A percentile compares a stretch with the other conserved stretches of the same genome.
These are phyloP conservation scores for Verticillium tricorpus DNA, from an alignment of 2,329 filamentous ascomycete species.

Conservation along the genomic window DNA sequence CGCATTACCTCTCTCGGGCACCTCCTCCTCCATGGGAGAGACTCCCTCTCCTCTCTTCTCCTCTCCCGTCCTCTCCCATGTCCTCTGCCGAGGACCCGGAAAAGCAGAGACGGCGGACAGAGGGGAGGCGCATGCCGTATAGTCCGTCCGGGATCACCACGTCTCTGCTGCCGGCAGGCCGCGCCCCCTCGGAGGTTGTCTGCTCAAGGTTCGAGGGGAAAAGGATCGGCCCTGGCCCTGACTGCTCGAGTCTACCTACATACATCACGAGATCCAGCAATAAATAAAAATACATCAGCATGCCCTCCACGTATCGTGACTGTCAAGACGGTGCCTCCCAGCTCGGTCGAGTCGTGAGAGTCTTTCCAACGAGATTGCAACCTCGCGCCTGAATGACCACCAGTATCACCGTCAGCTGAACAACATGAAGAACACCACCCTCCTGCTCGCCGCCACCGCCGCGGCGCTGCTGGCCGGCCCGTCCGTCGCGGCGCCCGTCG, in stretches of 20 bases:
- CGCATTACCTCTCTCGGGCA: not conserved
- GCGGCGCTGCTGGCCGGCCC: conserved; percentile 1
- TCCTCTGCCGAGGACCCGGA: not conserved
- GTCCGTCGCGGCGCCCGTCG: not conserved
- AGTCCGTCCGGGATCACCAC: not conserved
- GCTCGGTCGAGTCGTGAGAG: too few species aligned
- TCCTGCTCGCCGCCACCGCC: not conserved
- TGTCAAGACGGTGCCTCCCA: too few species aligned
- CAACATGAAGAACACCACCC: conserved; percentile 7
- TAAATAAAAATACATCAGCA: too few species aligned
- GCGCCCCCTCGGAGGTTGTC: not conserved
- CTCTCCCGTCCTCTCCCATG: not conserved
- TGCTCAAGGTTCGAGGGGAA: too few species aligned
- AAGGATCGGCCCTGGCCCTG: too few species aligned
- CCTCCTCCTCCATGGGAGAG: not conserved
- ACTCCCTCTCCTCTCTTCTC: not conserved
- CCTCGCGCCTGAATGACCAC: too few species aligned
- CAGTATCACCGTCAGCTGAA: too few species aligned
- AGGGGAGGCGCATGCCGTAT: too few species aligned
- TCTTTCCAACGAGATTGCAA: too few species aligned
- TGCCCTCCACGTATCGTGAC: too few species aligned
- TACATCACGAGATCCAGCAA: too few species aligned
- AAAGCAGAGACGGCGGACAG: not conserved
- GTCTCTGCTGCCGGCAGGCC: not conserved
- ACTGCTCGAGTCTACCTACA: too few species aligned